Evolutionary conservation across 176 grass and related monocot species (phyloP).

Genomic region (Alloteropsis semialata): DNA sequence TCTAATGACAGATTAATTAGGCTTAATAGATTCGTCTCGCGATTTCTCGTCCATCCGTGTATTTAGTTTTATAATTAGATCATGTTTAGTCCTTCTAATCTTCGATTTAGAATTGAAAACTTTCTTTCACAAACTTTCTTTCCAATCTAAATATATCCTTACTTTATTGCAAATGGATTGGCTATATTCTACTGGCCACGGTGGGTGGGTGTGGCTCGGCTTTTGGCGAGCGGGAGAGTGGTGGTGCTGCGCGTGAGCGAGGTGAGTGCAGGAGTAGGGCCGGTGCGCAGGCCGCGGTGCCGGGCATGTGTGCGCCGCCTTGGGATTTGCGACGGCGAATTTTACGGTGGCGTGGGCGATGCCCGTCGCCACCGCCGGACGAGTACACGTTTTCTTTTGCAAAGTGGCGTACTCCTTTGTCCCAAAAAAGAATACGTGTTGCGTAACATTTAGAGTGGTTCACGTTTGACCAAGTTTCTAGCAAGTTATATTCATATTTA

Average conservation of each 20-base stretch:
- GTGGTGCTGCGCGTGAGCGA: neutral
- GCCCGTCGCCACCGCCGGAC: neutral
- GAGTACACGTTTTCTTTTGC: neutral
- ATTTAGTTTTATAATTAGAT: too few relatives aligned
- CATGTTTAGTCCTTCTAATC: too few relatives aligned
- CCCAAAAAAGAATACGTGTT: too few relatives aligned
- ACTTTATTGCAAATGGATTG: constrained; percentile 69
- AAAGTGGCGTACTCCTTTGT: constrained; percentile 4
- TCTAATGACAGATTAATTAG: too few relatives aligned
- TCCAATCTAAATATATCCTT: too few relatives aligned
- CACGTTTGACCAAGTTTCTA: too few relatives aligned
- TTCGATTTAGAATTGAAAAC: too few relatives aligned
- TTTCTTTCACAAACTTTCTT: too few relatives aligned
- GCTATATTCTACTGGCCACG: constrained; percentile 52
- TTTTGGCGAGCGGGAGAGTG: constrained; percentile 38
- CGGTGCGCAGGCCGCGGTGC: neutral
- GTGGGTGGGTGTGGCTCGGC: constrained; percentile 30
- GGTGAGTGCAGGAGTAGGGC: neutral
- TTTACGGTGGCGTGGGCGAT: neutral
- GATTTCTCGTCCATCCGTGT: too few relatives aligned
- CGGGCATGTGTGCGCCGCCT: neutral
- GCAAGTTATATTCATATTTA: too few relatives aligned
- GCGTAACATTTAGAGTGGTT: too few relatives aligned
- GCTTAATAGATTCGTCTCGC: too few relatives aligned
- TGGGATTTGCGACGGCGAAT: constrained; percentile 30